Conservation (phyloP, 129 eudicot genomes). For the Chrysanthemum makinoi region DNA sequence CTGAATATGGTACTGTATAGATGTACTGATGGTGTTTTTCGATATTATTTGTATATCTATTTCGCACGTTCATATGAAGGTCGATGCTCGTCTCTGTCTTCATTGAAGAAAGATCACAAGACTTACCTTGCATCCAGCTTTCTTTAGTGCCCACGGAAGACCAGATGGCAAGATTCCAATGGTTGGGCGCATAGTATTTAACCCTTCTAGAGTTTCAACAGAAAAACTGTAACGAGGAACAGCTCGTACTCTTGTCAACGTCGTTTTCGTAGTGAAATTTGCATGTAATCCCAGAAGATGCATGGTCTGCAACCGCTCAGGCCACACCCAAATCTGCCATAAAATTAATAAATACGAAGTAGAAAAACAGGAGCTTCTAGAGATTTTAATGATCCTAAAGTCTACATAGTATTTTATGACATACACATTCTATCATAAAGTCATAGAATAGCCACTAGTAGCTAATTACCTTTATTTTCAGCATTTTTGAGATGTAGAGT, state of each 20-base stretch:
- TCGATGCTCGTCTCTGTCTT: constrained; percentile 1
- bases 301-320: constrained; percentile 85
- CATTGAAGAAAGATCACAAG: constrained; percentile 35
- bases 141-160: constrained; percentile 67
- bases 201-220: constrained; percentile 64
- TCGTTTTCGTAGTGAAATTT: constrained; percentile 75
- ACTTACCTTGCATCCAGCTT: constrained; percentile 27
- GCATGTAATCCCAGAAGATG: constrained; percentile 78
- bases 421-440: not conserved
- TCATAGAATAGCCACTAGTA: not conserved
- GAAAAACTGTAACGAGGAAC: constrained; percentile 91
- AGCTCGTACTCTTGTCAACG: constrained; percentile 85
- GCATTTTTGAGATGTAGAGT: constrained; percentile 57
- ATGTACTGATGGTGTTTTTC: constrained; percentile 5
- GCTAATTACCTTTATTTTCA: constrained; percentile 65
- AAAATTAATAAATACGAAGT: not conserved
- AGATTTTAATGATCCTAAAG: not conserved
- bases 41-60: constrained; percentile 17
- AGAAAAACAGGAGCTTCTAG: not conserved
- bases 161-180: constrained; percentile 97
- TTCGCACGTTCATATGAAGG: constrained; percentile 23
- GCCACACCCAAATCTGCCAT: constrained; percentile 93
- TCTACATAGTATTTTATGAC: not conserved
- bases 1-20: constrained; percentile 17
- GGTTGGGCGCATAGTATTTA: constrained; percentile 63